These are phyloP conservation scores for Colletotrichum sansevieriae DNA, from an alignment of 2,329 filamentous ascomycete genomes.

Conservation along the genomic window DNA sequence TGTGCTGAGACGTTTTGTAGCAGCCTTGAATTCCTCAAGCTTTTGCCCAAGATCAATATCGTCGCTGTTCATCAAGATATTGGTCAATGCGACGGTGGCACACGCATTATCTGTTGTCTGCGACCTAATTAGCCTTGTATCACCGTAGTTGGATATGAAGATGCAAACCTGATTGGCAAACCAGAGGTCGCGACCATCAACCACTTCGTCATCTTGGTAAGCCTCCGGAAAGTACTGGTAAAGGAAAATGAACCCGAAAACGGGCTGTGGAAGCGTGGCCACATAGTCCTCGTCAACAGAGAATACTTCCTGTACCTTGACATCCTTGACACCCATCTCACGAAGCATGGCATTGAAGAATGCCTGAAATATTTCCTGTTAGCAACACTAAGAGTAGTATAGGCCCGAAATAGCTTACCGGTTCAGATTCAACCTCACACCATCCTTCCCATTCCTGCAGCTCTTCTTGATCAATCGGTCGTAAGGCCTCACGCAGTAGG, in stretches of 20 bases:
- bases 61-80: constrained; percentile 89
- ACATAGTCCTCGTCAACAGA: constrained; percentile 77
- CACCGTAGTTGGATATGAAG: background rate
- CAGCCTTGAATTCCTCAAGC: constrained; percentile 78
- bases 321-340: constrained; percentile 80
- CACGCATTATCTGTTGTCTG: constrained; percentile 87
- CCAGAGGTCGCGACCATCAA: constrained; percentile 76
- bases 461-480: constrained; percentile 64
- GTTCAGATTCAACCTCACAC: constrained; percentile 91
- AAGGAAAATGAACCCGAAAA: constrained; percentile 90
- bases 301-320: constrained; percentile 83
- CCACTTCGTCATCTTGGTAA: constrained; percentile 63
- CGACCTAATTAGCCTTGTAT: background rate
- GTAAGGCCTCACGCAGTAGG: constrained; percentile 61
- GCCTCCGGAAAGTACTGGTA: constrained; percentile 76
- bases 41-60: constrained; percentile 76
- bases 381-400: background rate
- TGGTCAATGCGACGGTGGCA: constrained; percentile 91
- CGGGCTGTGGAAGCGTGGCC: constrained; percentile 76
- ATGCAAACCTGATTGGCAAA: constrained; percentile 86
- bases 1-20: constrained; percentile 77
- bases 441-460: constrained; percentile 76
- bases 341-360: constrained; percentile 89
- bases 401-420: constrained; percentile 64
- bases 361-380: constrained; percentile 60